phyloP scores from a whole-genome alignment of 2,329 filamentous ascomycete species.

The Cercospora sesami region DNA sequence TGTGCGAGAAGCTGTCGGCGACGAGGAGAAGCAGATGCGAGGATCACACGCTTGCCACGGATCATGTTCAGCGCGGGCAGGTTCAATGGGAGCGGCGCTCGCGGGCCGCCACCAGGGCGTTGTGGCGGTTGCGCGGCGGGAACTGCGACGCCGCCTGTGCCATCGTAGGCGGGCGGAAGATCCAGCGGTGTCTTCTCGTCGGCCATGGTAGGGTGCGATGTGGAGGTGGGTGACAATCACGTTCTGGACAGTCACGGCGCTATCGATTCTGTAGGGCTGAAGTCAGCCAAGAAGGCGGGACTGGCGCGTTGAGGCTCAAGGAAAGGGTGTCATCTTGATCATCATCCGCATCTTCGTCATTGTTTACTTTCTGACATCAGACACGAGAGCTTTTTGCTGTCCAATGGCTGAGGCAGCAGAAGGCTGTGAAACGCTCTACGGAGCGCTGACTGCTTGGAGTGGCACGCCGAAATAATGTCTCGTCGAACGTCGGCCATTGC shows the following conservation, averaged over 20 bases:
- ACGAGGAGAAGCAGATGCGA: constrained; percentile 86
- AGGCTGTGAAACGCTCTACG: background rate
- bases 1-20: constrained; percentile 77
- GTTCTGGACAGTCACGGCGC: background rate
- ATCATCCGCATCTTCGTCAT: background rate
- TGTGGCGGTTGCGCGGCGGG: constrained; percentile 22
- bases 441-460: background rate
- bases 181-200: constrained; percentile 42
- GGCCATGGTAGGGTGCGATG: constrained; percentile 24
- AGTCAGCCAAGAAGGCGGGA: background rate
- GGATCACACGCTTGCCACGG: constrained; percentile 75
- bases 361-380: background rate
- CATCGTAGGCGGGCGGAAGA: constrained; percentile 49
- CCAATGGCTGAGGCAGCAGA: background rate
- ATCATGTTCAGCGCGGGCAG: constrained; percentile 78
- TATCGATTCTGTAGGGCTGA: background rate
- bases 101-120: constrained; percentile 36
- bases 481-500: constrained; percentile 4
- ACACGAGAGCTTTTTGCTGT: background rate
- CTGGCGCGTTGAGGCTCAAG: background rate
- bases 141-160: constrained; percentile 10
- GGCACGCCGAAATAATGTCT: background rate
- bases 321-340: background rate
- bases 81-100: constrained; percentile 66
- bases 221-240: background rate